Evolutionary conservation across 331 rosid genomes (phyloP).

Genomic region (Prunus yedoensis): DNA sequence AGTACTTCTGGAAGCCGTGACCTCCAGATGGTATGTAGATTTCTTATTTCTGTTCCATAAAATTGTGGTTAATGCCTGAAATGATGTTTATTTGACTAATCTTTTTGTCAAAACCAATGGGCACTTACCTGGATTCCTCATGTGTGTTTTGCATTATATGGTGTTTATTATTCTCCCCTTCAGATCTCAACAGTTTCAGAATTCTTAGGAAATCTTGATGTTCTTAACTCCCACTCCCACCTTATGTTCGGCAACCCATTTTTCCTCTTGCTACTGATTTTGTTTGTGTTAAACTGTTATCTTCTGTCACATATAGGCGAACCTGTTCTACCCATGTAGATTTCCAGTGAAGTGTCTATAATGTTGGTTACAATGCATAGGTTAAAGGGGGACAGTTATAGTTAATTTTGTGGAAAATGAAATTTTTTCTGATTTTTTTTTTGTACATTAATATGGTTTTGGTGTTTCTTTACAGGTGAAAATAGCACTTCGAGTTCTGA

Average conservation of each 20-base stretch:
- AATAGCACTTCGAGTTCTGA: conserved; percentile 91
- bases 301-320: not conserved
- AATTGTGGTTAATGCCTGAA: not conserved
- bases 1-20: conserved; percentile 86
- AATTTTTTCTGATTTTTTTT: not conserved
- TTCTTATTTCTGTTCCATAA: not conserved
- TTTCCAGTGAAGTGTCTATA: not conserved
- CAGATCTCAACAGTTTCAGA: not conserved
- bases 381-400: not conserved
- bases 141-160: not conserved
- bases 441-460: not conserved
- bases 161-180: not conserved
- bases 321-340: not conserved
- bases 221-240: not conserved
- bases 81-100: not conserved
- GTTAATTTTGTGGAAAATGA: not conserved
- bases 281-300: not conserved
- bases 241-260: not conserved
- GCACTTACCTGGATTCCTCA: not conserved
- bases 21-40: conserved; percentile 70
- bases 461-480: conserved; percentile 56
- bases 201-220: not conserved
- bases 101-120: not conserved
- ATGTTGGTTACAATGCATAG: not conserved
- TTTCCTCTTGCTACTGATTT: not conserved